Percentiles rank a stretch among this genome's conserved stretches.
These are phyloP conservation scores for Chalciporus sphaerocephalus DNA, from an alignment of 768 basidiomycete genomes.

Conservation along the genomic window DNA sequence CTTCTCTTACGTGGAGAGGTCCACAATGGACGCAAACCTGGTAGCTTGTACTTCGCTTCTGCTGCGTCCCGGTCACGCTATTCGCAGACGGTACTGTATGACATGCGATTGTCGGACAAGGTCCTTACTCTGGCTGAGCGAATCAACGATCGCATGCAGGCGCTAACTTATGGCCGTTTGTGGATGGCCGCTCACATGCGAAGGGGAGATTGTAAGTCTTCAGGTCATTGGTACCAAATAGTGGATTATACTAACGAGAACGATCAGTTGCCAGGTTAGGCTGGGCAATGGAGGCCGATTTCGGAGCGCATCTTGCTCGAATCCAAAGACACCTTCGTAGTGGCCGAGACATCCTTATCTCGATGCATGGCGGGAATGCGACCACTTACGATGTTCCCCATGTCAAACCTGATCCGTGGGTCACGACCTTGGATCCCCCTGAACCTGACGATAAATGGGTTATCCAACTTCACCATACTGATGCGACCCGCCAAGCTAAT, in stretches of 20 bases:
- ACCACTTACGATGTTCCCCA: constrained; percentile 22
- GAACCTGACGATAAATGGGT: constrained; percentile 21
- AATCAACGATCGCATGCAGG: constrained; percentile 31
- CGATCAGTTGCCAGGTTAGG: constrained; percentile 23
- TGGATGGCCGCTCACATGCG: constrained; percentile 47
- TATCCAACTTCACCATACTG: too few species aligned
- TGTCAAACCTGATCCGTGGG: constrained; percentile 11
- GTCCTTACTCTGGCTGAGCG: constrained; percentile 29
- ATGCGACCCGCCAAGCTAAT: background rate
- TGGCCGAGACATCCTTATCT: constrained; percentile 15
- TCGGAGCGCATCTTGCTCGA: constrained; percentile 32
- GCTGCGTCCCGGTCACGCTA: constrained; percentile 23
- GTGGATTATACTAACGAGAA: too few species aligned
- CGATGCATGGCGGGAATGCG: constrained; percentile 20
- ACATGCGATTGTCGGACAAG: constrained; percentile 22
- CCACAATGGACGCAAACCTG: constrained; percentile 37
- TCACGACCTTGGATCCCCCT: constrained; percentile 26
- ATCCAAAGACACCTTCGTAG: constrained; percentile 25
- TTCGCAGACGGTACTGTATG: constrained; percentile 31
- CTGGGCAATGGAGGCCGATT: constrained; percentile 34
- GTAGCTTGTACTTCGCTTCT: constrained; percentile 33
- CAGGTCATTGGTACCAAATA: background rate
- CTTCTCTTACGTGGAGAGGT: constrained; percentile 39
- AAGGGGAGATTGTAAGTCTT: constrained; percentile 40
- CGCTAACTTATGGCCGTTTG: constrained; percentile 27